phyloP scores from a whole-genome alignment of 495 filamentous ascomycete genomes.

The Aspergillus ellipticus region DNA sequence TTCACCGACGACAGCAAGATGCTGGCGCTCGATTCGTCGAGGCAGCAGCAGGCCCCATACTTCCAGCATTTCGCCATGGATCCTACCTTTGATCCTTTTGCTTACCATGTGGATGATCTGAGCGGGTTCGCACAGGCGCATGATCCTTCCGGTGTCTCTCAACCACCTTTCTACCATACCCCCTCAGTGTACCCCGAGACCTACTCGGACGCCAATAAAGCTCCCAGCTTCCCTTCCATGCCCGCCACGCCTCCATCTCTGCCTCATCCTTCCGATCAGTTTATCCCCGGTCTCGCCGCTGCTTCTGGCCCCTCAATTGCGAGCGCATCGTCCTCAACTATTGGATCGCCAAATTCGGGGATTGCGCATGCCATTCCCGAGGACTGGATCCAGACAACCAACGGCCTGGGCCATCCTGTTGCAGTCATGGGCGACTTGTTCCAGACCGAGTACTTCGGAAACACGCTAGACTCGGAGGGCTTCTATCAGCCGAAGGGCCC shows the following conservation, averaged over 20 bases:
- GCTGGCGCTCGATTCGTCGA: slow-evolving; percentile 37
- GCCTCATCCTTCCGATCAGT: slow-evolving; percentile 37
- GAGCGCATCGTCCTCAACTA: slow-evolving; percentile 72
- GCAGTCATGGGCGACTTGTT: slow-evolving; percentile 63
- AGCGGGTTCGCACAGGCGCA: slow-evolving; percentile 23
- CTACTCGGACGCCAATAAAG: slow-evolving; percentile 26
- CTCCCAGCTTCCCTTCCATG: slow-evolving; percentile 31
- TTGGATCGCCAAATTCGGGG: slow-evolving; percentile 74
- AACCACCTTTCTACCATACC: slow-evolving; percentile 29
- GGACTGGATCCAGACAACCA: slow-evolving; percentile 57
- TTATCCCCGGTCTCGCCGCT: slow-evolving; percentile 60
- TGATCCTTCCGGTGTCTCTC: slow-evolving; percentile 22
- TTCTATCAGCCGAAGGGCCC: slow-evolving; percentile 56
- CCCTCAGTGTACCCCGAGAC: slow-evolving; percentile 25
- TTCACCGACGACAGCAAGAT: slow-evolving; percentile 23
- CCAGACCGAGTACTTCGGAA: slow-evolving; percentile 42
- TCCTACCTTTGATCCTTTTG: slow-evolving; percentile 32
- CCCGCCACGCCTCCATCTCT: slow-evolving; percentile 36
- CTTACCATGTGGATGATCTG: slow-evolving; percentile 28
- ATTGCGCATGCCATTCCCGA: slow-evolving; percentile 56
- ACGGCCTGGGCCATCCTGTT: slow-evolving; percentile 63
- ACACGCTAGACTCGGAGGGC: slow-evolving; percentile 31
- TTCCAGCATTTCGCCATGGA: slow-evolving; percentile 38
- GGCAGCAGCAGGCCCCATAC: slow-evolving; percentile 32
- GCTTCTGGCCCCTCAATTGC: slow-evolving; percentile 68